Evolutionary conservation across 345 rosid species (phyloP).

Genomic region (Aquilaria sinensis): DNA sequence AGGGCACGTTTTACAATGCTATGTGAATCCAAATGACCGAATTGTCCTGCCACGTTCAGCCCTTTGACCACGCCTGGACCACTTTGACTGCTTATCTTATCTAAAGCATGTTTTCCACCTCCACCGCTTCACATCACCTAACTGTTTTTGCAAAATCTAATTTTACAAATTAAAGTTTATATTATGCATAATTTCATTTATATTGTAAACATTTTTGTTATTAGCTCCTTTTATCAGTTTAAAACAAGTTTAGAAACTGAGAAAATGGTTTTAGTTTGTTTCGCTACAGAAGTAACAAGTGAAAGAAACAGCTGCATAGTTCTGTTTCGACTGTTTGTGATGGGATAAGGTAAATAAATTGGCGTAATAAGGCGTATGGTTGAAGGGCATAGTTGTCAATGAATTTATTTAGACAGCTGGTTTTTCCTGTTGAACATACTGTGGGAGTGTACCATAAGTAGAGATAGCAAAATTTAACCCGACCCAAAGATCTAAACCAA

Average conservation of each 20-base stretch:
- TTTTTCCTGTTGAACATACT: constrained; percentile 12
- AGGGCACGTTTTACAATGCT: constrained; percentile 18
- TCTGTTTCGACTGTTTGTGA: too few species aligned
- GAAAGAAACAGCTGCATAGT: too few species aligned
- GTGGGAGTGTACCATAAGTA: constrained; percentile 14
- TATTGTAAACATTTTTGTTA: too few species aligned
- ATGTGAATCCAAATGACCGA: constrained; percentile 17
- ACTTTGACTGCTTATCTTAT: constrained; percentile 15
- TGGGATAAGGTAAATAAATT: not conserved
- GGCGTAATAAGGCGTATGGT: not conserved
- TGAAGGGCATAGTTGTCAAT: constrained; percentile 15
- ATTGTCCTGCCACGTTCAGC: constrained; percentile 7
- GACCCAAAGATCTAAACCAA: too few species aligned
- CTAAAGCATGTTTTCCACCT: constrained; percentile 8
- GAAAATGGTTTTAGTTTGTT: too few species aligned
- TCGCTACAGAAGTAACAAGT: too few species aligned
- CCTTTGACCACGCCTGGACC: constrained; percentile 36
- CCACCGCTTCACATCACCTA: too few species aligned
- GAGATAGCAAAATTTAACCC: too few species aligned
- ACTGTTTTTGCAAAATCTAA: not conserved
- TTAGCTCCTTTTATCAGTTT: too few species aligned
- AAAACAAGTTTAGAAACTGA: too few species aligned
- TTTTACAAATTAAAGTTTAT: too few species aligned
- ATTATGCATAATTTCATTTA: too few species aligned
- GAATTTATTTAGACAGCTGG: constrained; percentile 16